A percentile compares a stretch with the other conserved stretches of the same genome.
Evolutionary conservation across 768 basidiomycete species (phyloP).

Genomic region (Tricholoma flavovirens): DNA sequence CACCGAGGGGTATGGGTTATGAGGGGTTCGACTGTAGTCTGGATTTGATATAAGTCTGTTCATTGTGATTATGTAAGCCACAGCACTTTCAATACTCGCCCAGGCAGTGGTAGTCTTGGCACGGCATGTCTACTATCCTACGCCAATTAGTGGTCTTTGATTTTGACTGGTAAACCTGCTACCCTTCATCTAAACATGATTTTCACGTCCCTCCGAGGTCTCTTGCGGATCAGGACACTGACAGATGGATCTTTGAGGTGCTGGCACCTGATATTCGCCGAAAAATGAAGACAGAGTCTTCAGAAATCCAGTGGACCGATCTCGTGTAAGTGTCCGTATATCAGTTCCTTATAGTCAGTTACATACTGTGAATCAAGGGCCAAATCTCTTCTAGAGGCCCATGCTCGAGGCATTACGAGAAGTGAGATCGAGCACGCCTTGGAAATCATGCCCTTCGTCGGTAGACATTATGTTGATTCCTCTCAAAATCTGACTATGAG

Average conservation of each 20-base stretch:
- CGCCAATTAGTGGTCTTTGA: slow-evolving; percentile 88
- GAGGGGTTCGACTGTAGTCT: too few relatives aligned
- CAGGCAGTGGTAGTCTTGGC: too few relatives aligned
- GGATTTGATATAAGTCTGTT: too few relatives aligned
- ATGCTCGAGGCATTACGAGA: slow-evolving; percentile 60
- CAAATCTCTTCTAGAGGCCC: slow-evolving; percentile 65
- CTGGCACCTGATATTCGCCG: slow-evolving; percentile 80
- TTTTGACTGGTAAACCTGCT: slow-evolving; percentile 78
- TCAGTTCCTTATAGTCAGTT: neutral
- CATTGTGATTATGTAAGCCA: slow-evolving; percentile 25
- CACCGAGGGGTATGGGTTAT: too few relatives aligned
- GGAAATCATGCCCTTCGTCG: slow-evolving; percentile 79
- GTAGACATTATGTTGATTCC: slow-evolving; percentile 19
- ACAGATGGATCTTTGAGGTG: slow-evolving; percentile 89
- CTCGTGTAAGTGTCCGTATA: slow-evolving; percentile 61
- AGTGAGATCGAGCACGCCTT: slow-evolving; percentile 77
- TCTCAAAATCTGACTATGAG: neutral
- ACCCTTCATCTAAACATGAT: neutral
- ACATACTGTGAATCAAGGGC: slow-evolving; percentile 37
- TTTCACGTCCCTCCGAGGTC: slow-evolving; percentile 47
- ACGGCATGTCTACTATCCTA: slow-evolving; percentile 29
- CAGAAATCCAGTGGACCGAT: slow-evolving; percentile 84
- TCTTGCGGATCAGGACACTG: slow-evolving; percentile 92
- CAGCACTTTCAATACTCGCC: too few relatives aligned
- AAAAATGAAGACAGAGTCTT: slow-evolving; percentile 65